phyloP scores from a whole-genome alignment of 2,329 filamentous ascomycete species.

The Bipolaris oryzae region DNA sequence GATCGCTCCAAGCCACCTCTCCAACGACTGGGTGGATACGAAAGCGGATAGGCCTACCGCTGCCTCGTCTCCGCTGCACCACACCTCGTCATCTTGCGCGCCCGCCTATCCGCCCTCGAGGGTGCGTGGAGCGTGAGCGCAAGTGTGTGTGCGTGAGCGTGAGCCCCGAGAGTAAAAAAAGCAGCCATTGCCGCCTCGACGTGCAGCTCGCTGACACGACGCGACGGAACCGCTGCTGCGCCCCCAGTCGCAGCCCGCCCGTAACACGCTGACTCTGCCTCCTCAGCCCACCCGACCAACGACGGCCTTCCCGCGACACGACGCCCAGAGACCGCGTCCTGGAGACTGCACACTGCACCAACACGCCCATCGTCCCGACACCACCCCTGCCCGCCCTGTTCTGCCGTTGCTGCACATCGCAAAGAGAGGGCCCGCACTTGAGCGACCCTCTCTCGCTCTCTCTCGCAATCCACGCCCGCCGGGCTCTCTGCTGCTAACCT shows the following conservation, averaged over 20 bases:
- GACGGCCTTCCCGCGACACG: slow-evolving; percentile 16
- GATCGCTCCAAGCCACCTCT: slow-evolving; percentile 38
- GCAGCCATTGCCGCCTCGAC: slow-evolving; percentile 18
- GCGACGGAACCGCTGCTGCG: slow-evolving; percentile 18
- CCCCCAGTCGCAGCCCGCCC: slow-evolving; percentile 15
- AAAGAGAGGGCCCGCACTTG: slow-evolving; percentile 8
- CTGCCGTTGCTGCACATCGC: neutral
- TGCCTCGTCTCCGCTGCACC: slow-evolving; percentile 27
- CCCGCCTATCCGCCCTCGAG: slow-evolving; percentile 21
- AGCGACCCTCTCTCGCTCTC: slow-evolving; percentile 1
- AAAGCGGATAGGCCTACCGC: slow-evolving; percentile 27
- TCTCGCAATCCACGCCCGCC: slow-evolving; percentile 21
- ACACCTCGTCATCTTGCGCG: slow-evolving; percentile 31
- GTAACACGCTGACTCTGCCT: slow-evolving; percentile 22
- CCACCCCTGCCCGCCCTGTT: neutral
- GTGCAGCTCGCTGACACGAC: slow-evolving; percentile 11
- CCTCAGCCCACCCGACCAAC: slow-evolving; percentile 6
- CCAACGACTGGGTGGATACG: slow-evolving; percentile 32
- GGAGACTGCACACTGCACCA: slow-evolving; percentile 5
- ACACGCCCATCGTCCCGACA: neutral
- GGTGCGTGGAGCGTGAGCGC: neutral
- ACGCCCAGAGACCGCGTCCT: slow-evolving; percentile 11
- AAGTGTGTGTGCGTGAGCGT: neutral
- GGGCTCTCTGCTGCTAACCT: slow-evolving; percentile 39
- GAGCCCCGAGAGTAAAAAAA: slow-evolving; percentile 21